Conservation (phyloP, 352 stramenopile genomes). For the Pythium scleroteichum region DNA sequence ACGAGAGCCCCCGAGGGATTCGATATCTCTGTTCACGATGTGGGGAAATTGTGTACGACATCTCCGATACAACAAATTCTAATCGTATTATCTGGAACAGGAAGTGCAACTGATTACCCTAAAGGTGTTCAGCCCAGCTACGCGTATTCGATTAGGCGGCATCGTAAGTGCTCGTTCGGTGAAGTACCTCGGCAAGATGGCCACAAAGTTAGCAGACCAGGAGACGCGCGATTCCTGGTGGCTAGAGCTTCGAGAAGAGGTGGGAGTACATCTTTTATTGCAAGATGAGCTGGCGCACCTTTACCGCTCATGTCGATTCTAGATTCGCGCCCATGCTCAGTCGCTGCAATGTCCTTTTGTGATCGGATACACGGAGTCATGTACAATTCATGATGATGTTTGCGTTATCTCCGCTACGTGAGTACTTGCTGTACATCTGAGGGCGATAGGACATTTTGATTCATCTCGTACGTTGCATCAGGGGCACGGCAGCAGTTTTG, state of each 20-base stretch:
- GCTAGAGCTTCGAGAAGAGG: slow-evolving; percentile 96
- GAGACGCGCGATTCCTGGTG: slow-evolving; percentile 98
- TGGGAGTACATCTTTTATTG: slow-evolving; percentile 26
- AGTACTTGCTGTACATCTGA: not conserved
- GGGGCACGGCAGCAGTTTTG: slow-evolving; percentile 75
- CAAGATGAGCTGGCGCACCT: too few species aligned
- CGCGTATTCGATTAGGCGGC: slow-evolving; percentile 72
- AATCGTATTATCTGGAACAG: slow-evolving; percentile 29
- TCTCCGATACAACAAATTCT: not conserved
- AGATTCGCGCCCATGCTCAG: slow-evolving; percentile 95
- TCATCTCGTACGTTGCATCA: slow-evolving; percentile 26
- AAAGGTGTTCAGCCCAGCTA: slow-evolving; percentile 88
- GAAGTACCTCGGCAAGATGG: slow-evolving; percentile 91
- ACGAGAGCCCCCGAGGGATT: slow-evolving; percentile 61
- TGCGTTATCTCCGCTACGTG: slow-evolving; percentile 96
- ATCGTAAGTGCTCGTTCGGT: slow-evolving; percentile 87
- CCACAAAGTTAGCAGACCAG: slow-evolving; percentile 95
- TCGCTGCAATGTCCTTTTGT: slow-evolving; percentile 96
- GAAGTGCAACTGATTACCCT: slow-evolving; percentile 96
- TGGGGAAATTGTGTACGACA: slow-evolving; percentile 26
- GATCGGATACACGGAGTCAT: slow-evolving; percentile 96
- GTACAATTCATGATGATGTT: slow-evolving; percentile 96
- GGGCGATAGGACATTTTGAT: too few species aligned
- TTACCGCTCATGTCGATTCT: not conserved
- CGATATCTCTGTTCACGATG: slow-evolving; percentile 76